Evolutionary conservation across 2,329 filamentous ascomycete genomes (phyloP).

Genomic region (Ceratocystiopsis sp.): DNA sequence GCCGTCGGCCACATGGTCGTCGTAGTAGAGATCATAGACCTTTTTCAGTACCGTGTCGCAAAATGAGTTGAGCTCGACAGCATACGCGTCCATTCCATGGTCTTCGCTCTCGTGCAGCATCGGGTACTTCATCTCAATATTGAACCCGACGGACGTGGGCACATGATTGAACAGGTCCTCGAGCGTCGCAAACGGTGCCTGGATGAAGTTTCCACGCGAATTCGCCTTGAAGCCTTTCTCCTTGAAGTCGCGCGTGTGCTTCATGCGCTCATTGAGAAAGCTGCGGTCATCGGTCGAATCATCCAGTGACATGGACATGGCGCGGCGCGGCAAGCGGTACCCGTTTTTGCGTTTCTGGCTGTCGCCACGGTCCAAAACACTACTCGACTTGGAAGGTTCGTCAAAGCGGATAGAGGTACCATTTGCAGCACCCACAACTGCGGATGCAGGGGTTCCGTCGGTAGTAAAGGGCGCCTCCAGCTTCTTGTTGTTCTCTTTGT

Average conservation of each 20-base stretch:
- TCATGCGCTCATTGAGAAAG: slow-evolving; percentile 65
- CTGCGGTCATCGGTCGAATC: slow-evolving; percentile 12
- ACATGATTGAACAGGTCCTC: slow-evolving; percentile 84
- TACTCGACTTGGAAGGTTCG: slow-evolving; percentile 1
- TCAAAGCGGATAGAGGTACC: neutral
- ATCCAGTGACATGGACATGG: slow-evolving; percentile 35
- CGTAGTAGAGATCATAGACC: slow-evolving; percentile 70
- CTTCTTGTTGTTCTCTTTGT: neutral
- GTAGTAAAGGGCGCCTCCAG: neutral
- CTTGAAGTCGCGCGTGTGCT: slow-evolving; percentile 91
- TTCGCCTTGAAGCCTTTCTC: slow-evolving; percentile 92
- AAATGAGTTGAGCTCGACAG: slow-evolving; percentile 89
- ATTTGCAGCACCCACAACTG: slow-evolving; percentile 7
- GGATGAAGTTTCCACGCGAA: slow-evolving; percentile 82
- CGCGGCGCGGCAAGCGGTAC: slow-evolving; percentile 24
- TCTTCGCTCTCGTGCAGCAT: slow-evolving; percentile 94
- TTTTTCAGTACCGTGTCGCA: slow-evolving; percentile 82
- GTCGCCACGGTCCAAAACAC: slow-evolving; percentile 5
- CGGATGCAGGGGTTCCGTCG: neutral
- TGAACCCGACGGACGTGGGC: slow-evolving; percentile 75
- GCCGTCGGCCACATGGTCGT: slow-evolving; percentile 13
- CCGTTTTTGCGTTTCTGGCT: neutral
- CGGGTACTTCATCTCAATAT: slow-evolving; percentile 95
- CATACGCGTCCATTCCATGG: slow-evolving; percentile 92
- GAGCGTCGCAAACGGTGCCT: slow-evolving; percentile 86